phyloP scores from a whole-genome alignment of 495 filamentous ascomycete species.

The Hypomontagnella submonticulosa region DNA sequence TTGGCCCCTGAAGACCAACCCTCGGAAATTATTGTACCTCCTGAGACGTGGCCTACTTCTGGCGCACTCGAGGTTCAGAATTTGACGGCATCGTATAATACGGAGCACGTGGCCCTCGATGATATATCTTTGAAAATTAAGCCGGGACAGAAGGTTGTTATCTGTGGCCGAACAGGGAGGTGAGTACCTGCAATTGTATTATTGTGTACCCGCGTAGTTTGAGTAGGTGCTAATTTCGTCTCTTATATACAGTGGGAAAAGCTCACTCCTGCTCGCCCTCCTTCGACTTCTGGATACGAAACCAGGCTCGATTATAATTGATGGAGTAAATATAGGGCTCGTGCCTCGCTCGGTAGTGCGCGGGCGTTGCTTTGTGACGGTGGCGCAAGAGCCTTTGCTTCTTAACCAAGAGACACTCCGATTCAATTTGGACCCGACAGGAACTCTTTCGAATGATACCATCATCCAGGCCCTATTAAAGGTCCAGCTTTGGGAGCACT shows the following conservation, averaged over 20 bases:
- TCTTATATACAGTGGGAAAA: conserved; percentile 51
- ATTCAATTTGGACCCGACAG: conserved; percentile 60
- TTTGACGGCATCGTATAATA: conserved; percentile 52
- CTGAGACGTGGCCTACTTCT: conserved; percentile 53
- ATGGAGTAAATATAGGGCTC: conserved; percentile 56
- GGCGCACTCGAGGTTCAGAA: conserved; percentile 63
- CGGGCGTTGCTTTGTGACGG: conserved; percentile 47
- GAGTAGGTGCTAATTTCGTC: conserved; percentile 8
- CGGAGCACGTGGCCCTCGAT: conserved; percentile 45
- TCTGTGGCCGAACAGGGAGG: conserved; percentile 56
- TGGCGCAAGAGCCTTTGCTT: conserved; percentile 63
- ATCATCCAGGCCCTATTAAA: conserved; percentile 53
- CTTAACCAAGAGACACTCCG: conserved; percentile 56
- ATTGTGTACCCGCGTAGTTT: too few species aligned
- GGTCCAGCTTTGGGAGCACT: conserved; percentile 43
- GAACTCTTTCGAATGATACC: conserved; percentile 48
- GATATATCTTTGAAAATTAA: conserved; percentile 62
- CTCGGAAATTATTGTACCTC: conserved; percentile 61
- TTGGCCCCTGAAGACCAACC: conserved; percentile 61
- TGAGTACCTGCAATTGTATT: conserved; percentile 1
- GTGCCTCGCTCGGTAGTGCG: conserved; percentile 51
- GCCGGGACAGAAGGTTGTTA: conserved; percentile 68
- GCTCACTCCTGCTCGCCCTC: conserved; percentile 52
- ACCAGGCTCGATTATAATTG: conserved; percentile 56
- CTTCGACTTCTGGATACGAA: conserved; percentile 51